phyloP scores from a whole-genome alignment of 768 basidiomycete genomes.

The Psilocybe cubensis region DNA sequence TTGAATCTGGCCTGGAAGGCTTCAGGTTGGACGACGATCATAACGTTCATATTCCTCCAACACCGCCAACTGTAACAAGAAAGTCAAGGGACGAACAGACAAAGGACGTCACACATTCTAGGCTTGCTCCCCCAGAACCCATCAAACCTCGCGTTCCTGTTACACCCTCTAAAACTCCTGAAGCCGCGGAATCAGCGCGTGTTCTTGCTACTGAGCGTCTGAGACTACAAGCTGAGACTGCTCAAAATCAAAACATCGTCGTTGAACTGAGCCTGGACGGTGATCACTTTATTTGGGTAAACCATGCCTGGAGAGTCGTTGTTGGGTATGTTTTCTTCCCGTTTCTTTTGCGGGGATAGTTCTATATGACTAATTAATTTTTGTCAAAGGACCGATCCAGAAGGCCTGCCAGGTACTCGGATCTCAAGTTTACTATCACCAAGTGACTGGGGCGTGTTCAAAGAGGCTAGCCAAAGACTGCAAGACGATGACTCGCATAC shows the following conservation, averaged over 20 bases:
- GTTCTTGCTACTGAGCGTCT: constrained; percentile 89
- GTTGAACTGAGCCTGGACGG: constrained; percentile 94
- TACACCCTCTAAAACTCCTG: constrained; percentile 45
- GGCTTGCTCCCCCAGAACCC: constrained; percentile 36
- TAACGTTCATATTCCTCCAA: constrained; percentile 49
- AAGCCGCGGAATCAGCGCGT: constrained; percentile 75
- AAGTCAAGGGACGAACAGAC: constrained; percentile 62
- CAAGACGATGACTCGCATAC: constrained; percentile 93
- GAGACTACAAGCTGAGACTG: constrained; percentile 89
- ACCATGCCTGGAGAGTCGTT: constrained; percentile 93
- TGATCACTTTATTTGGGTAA: constrained; percentile 94
- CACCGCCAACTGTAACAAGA: constrained; percentile 50
- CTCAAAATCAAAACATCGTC: constrained; percentile 95
- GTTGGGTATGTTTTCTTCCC: constrained; percentile 65
- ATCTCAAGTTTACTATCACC: constrained; percentile 84
- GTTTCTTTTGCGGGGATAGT: not conserved
- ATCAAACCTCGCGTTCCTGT: constrained; percentile 34
- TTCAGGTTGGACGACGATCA: constrained; percentile 59
- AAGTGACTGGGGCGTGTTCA: constrained; percentile 81
- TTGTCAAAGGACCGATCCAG: constrained; percentile 73
- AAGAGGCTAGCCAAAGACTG: constrained; percentile 82
- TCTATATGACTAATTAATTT: not conserved
- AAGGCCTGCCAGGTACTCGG: constrained; percentile 74
- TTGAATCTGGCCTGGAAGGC: constrained; percentile 45
- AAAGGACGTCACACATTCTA: constrained; percentile 44